Percentiles rank a stretch among this genome's conserved stretches.
These are phyloP conservation scores for Lindgomyces ingoldianus DNA, from an alignment of 495 filamentous ascomycete species.

Conservation along the genomic window DNA sequence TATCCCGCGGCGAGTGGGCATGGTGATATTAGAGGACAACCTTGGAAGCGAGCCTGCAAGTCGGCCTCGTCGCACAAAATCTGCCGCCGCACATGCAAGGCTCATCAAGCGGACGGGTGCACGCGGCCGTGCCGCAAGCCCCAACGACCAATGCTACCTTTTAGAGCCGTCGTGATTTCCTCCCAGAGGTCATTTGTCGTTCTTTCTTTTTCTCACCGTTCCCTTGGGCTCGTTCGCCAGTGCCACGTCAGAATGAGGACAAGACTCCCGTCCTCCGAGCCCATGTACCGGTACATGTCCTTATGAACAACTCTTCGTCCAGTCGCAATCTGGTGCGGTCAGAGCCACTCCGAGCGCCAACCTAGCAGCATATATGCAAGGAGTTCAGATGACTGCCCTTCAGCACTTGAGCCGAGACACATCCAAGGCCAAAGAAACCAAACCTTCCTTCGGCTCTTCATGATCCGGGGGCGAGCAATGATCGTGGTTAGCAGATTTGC, in stretches of 20 bases:
- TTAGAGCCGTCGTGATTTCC: background rate
- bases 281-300: background rate
- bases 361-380: background rate
- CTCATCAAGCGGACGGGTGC: background rate
- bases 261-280: background rate
- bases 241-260: slow-evolving; percentile 1
- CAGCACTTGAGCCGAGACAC: background rate
- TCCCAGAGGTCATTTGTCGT: background rate
- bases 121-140: background rate
- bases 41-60: slow-evolving; percentile 7
- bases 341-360: slow-evolving; percentile 5
- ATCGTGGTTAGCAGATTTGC: background rate
- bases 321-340: slow-evolving; percentile 17
- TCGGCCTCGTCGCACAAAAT: background rate
- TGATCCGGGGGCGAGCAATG: background rate
- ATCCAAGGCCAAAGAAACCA: slow-evolving; percentile 15
- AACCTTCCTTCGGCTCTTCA: slow-evolving; percentile 10
- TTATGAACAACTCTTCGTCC: background rate
- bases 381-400: slow-evolving; percentile 8
- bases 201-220: slow-evolving; percentile 14
- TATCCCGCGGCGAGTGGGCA: slow-evolving; percentile 25
- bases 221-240: slow-evolving; percentile 4
- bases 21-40: background rate
- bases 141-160: background rate
- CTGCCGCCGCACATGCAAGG: slow-evolving; percentile 10